Evolutionary conservation across 225 moss, liverwort and hornwort species (phyloP).

Genomic region (Sphagnum tenellum): DNA sequence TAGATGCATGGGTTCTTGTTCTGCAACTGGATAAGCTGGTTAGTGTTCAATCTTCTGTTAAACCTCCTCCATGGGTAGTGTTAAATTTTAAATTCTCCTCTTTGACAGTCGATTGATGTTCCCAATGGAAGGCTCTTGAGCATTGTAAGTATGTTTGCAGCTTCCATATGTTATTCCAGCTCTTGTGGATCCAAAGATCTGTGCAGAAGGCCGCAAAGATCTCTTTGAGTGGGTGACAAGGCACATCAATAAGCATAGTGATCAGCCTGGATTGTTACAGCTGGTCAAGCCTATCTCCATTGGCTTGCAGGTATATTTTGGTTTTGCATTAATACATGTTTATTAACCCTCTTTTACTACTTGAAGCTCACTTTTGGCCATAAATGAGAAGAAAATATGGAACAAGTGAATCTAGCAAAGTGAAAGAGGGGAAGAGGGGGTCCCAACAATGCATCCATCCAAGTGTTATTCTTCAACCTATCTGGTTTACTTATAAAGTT

Average conservation of each 20-base stretch:
- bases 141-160: conserved; percentile 9
- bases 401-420: too few relatives aligned
- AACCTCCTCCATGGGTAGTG: too few relatives aligned
- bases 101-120: not conserved
- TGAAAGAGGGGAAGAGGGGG: too few relatives aligned
- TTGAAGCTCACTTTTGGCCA: too few relatives aligned
- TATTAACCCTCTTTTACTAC: too few relatives aligned
- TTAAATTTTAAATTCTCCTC: not conserved
- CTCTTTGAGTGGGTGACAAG: conserved; percentile 82
- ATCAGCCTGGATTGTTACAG: conserved; percentile 57
- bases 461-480: too few relatives aligned
- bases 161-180: conserved; percentile 60
- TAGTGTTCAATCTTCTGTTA: not conserved
- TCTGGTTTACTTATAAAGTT: too few relatives aligned
- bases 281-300: conserved; percentile 62
- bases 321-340: too few relatives aligned
- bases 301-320: conserved; percentile 39
- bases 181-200: conserved; percentile 67
- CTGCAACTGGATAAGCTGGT: conserved; percentile 72
- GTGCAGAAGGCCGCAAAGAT: conserved; percentile 90
- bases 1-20: conserved; percentile 73
- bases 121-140: not conserved
- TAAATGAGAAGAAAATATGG: too few relatives aligned
- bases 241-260: conserved; percentile 55
- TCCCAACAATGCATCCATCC: too few relatives aligned